Conservation (phyloP, 2,329 filamentous ascomycete genomes). For the Fonsecaea erecta region DNA sequence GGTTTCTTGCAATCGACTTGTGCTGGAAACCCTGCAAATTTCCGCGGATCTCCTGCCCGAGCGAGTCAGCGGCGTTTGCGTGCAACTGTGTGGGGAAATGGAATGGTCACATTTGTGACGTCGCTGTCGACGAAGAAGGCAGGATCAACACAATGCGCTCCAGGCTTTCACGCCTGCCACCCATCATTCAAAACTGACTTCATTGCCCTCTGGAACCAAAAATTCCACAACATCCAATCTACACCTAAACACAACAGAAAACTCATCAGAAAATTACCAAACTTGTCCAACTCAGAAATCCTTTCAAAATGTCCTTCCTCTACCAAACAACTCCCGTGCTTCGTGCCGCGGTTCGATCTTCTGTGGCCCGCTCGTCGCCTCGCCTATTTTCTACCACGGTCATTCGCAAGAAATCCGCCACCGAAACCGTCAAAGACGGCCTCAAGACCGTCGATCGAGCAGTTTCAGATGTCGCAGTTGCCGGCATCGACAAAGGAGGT, state of each 20-base stretch:
- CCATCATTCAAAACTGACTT: constrained; percentile 10
- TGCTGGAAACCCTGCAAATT: background rate
- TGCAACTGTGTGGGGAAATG: constrained; percentile 10
- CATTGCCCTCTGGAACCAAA: constrained; percentile 3
- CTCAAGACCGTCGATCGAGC: constrained; percentile 62
- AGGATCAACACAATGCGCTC: constrained; percentile 5
- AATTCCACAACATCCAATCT: background rate
- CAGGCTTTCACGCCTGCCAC: constrained; percentile 6
- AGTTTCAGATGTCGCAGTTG: constrained; percentile 61
- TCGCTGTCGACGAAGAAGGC: constrained; percentile 16
- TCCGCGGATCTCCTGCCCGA: constrained; percentile 13
- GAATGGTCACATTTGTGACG: constrained; percentile 23
- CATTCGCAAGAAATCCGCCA: constrained; percentile 54
- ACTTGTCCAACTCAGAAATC: background rate
- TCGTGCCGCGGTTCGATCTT: constrained; percentile 35
- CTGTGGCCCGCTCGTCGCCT: constrained; percentile 31
- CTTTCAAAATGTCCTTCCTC: constrained; percentile 45
- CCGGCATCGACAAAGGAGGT: constrained; percentile 68
- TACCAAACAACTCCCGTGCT: constrained; percentile 40
- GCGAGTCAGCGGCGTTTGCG: constrained; percentile 16
- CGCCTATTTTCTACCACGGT: constrained; percentile 59
- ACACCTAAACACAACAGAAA: background rate
- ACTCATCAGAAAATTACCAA: background rate
- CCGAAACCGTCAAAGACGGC: constrained; percentile 62
- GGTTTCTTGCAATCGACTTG: background rate